Conservation (phyloP, 768 basidiomycete species). For the Strobilomyces dryophilus region DNA sequence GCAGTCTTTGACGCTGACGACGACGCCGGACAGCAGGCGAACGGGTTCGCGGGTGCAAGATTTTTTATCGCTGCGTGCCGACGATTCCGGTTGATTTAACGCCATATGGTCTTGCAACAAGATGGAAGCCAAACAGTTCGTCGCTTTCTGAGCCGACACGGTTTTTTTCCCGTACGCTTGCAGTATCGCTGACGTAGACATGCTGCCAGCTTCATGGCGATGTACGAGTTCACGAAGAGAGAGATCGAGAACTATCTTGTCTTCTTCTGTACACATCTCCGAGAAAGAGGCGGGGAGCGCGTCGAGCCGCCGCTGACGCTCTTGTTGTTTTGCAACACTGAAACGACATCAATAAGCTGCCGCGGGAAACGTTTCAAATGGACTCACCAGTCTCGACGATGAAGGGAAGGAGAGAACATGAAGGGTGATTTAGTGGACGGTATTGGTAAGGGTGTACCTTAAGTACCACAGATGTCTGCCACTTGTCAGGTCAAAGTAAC, state of each 20-base stretch:
- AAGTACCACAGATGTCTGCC: neutral
- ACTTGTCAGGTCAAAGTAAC: neutral
- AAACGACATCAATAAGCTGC: neutral
- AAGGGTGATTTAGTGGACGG: neutral
- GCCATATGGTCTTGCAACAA: conserved; percentile 33
- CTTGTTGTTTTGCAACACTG: conserved; percentile 34
- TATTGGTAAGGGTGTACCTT: neutral
- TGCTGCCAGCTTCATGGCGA: conserved; percentile 23
- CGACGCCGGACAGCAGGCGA: conserved; percentile 41
- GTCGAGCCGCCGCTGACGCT: conserved; percentile 27
- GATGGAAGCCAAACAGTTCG: conserved; percentile 50
- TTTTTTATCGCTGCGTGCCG: conserved; percentile 6
- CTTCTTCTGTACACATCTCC: conserved; percentile 30
- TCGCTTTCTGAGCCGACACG: conserved; percentile 37
- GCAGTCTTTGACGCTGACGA: conserved; percentile 47
- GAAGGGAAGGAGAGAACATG: conserved; percentile 26
- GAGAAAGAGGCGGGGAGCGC: conserved; percentile 28
- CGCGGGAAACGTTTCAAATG: neutral
- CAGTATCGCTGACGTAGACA: conserved; percentile 32
- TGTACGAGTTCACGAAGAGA: conserved; percentile 36
- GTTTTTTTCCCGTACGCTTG: conserved; percentile 39
- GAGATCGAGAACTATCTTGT: conserved; percentile 34
- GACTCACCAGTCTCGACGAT: conserved; percentile 30
- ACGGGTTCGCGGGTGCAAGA: neutral
- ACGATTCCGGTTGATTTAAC: conserved; percentile 5